Evolutionary conservation across 106 monocot species (phyloP).

Genomic region (Cymbidium sinense): DNA sequence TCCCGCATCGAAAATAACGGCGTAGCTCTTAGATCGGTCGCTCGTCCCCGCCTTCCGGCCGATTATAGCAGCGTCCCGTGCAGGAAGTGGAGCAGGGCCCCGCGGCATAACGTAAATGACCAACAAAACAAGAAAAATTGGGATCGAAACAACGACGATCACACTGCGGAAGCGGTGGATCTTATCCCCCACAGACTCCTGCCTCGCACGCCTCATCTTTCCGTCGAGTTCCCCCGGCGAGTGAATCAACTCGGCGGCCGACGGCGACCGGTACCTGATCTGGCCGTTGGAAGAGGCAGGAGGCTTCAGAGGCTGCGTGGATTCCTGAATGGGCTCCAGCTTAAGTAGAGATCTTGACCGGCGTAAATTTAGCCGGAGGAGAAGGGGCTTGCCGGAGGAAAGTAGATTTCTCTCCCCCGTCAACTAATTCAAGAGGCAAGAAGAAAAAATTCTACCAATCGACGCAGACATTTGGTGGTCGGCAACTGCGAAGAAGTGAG

Average conservation of each 20-base stretch:
- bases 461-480: too few relatives aligned
- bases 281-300: conserved; percentile 37
- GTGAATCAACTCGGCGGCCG: conserved; percentile 49
- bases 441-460: too few relatives aligned
- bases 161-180: conserved; percentile 53
- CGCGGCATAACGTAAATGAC: conserved; percentile 71
- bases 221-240: conserved; percentile 27
- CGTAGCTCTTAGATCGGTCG: conserved; percentile 47
- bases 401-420: neutral
- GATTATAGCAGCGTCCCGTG: neutral
- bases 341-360: neutral
- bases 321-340: conserved; percentile 4
- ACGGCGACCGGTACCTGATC: conserved; percentile 75
- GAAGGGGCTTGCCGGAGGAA: neutral
- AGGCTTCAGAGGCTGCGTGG: conserved; percentile 5
- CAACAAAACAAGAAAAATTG: conserved; percentile 52
- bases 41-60: conserved; percentile 33
- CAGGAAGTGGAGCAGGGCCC: conserved; percentile 6
- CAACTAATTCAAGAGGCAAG: neutral
- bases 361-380: neutral
- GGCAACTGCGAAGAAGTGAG: too few relatives aligned
- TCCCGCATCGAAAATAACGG: conserved; percentile 84
- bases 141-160: conserved; percentile 46
- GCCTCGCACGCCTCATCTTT: conserved; percentile 59
- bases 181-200: conserved; percentile 43